Evolutionary conservation across 1,139 yeast genomes (phyloP).

Genomic region (Hemisphaericaspora xylofermentans): DNA sequence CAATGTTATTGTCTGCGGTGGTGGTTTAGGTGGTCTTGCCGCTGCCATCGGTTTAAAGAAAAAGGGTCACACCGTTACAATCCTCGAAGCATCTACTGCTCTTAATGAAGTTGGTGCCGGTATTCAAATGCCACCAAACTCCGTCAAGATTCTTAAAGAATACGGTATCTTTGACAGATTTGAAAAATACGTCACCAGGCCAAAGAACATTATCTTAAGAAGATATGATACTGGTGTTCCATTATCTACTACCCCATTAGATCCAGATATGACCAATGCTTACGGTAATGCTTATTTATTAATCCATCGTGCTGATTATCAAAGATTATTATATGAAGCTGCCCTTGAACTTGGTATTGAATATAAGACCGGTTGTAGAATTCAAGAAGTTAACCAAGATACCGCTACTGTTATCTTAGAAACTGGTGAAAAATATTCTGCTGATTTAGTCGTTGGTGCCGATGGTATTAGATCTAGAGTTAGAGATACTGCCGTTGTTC

Average conservation of each 20-base stretch:
- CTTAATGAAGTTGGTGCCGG: slow-evolving; percentile 41
- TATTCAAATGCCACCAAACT: slow-evolving; percentile 33
- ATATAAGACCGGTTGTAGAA: slow-evolving; percentile 19
- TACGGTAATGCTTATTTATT: slow-evolving; percentile 23
- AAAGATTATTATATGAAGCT: slow-evolving; percentile 20
- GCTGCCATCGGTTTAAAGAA: slow-evolving; percentile 30
- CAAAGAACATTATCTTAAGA: slow-evolving; percentile 21
- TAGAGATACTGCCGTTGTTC: slow-evolving; percentile 20
- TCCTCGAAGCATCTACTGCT: slow-evolving; percentile 28
- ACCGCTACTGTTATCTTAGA: slow-evolving; percentile 20
- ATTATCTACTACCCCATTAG: slow-evolving; percentile 22
- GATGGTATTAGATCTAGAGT: slow-evolving; percentile 34
- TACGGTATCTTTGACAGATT: slow-evolving; percentile 26
- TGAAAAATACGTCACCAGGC: slow-evolving; percentile 21
- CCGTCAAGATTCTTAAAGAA: slow-evolving; percentile 21
- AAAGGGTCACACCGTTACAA: slow-evolving; percentile 32
- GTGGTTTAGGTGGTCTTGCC: slow-evolving; percentile 40
- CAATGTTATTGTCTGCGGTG: slow-evolving; percentile 30
- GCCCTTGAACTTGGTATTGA: slow-evolving; percentile 24
- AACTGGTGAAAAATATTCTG: slow-evolving; percentile 21
- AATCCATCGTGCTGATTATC: slow-evolving; percentile 30
- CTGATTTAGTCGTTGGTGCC: slow-evolving; percentile 36
- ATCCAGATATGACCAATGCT: slow-evolving; percentile 17
- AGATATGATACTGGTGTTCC: slow-evolving; percentile 24
- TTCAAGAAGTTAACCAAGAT: slow-evolving; percentile 21